Evolutionary conservation across 1,284 basidiomycete genomes (phyloP), one percentile per base, ranked within the genome.

Genomic region (Cryptococcus sp.): DNA sequence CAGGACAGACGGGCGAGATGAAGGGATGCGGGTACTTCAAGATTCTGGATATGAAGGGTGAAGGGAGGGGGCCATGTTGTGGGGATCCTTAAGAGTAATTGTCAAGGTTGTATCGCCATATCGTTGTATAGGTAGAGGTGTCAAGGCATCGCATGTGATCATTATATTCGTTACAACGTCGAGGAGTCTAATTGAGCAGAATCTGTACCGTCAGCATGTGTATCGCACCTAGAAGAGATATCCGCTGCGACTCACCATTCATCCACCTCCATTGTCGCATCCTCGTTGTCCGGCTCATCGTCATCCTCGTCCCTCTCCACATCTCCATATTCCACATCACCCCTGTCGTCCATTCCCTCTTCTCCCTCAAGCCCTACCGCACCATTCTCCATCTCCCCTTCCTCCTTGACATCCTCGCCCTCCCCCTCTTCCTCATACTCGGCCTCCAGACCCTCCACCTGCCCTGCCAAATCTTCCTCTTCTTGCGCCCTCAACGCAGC

Each of bases 1-100:
- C 84, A 0, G 83, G 83, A 16, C 83, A 86, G 70, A 89, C 65
- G 9, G 69, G 88, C 50, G 82, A 87, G 18, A 82, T 87, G 21
- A 88, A 90, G 69, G 85, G 84, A 0, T 95, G 91, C 62, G 79
- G 80, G 23, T 83, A 83, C 56, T 93, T 89, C 81, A 82, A 80
- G 60, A 75, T 86, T 18, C 78, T 94, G 77, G 83, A 93, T 69
- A 81, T 86, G 74, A 68, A 76, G 45, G 77, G 74, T 4, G 90
- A 93, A 68, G 83, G 83, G 14, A 75, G 89, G 59, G 72, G 72
- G 19, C 72, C 72, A 24, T 72, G 68, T 53, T 33, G 69, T 19
- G 57, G 52, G 2, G 61, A 66, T 48, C 37, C 16, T 11, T 34
- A 26, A 19, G 38, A 19, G 25, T 11, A 41, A 33, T 24, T n/a